Conservation (phyloP, 2,329 filamentous ascomycete genomes). For the Aspergillus fischeri region DNA sequence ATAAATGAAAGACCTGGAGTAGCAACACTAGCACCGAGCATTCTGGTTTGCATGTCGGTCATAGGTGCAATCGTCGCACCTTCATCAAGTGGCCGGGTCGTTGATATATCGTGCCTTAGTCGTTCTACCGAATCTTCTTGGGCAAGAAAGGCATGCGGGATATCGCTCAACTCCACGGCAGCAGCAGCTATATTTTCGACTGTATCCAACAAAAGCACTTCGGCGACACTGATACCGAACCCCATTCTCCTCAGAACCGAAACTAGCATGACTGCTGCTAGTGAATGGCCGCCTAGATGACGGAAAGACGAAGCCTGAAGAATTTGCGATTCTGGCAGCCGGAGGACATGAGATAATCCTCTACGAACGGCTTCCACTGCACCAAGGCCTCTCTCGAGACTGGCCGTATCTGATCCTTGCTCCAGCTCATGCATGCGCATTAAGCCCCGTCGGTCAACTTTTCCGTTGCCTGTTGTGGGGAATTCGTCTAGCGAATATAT, state of each 20-base stretch:
- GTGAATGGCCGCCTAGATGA: conserved; percentile 2
- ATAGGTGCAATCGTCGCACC: not conserved
- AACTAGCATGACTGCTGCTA: not conserved
- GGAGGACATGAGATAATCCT: not conserved
- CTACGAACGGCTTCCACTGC: not conserved
- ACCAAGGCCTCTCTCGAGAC: not conserved
- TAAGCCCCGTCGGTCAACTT: conserved; percentile 1
- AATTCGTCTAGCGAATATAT: conserved; percentile 1
- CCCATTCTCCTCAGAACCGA: conserved; percentile 1
- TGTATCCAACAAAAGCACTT: not conserved
- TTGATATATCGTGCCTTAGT: not conserved
- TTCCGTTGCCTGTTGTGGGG: conserved; percentile 5
- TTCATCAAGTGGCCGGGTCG: not conserved
- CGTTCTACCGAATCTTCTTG: not conserved
- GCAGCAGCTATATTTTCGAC: not conserved
- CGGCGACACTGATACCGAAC: not conserved
- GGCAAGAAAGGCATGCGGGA: not conserved
- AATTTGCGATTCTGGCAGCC: not conserved
- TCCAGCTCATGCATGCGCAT: not conserved
- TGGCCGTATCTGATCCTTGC: not conserved
- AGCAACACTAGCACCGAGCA: not conserved
- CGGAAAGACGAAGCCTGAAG: not conserved
- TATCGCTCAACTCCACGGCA: not conserved
- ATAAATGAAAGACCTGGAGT: not conserved
- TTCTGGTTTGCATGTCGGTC: not conserved